Base-by-base conservation (phyloP, 805 yeast genomes). In the Ogataea pilisensis region DNA sequence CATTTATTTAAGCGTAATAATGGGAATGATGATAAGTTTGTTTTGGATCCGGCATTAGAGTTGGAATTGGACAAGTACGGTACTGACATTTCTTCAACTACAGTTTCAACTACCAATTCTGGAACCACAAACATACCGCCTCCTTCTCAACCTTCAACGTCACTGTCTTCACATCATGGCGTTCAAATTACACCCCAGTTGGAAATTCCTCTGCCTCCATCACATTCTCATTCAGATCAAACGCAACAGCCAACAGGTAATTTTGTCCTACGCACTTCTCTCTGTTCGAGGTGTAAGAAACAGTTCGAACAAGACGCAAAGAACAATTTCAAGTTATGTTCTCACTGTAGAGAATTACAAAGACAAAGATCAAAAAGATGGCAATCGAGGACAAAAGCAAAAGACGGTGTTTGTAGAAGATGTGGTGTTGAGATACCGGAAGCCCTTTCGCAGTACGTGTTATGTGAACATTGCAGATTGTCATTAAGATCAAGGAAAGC, bases 301-400 rank as follows among this genome's bases (percentile, higher is more conserved):
- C 70, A 65, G 9, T 80, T 80, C 53, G 68, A 69, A n/a, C 75
- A 72, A 45, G 55, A 64, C 46, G 55, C 65, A 39, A 50, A 72
- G 59, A 74, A 72, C 51, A 58, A 64, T 13, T 80, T 58, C 61
- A 78, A 77, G 54, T 61, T 79, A 39, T 81, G 87, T 54, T 72
- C 72, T 24, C 85, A 78, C 53, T 81, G 87, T 54, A 70, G 86
- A 28, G 80, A 74, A 37, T 58, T 78, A 36, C 87, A 81, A 55
- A 60, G 86, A 37, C 78, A 77, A 54, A 60, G 86, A 45, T 72
- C 80, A 5, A 63, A 81, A 44, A 64, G 83, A 46, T 81, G 86
- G 86, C 85, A 80, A 53, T 63, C 66, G 54, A 73, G 72, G 46
- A 79, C 83, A 4, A 78, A 75, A 49, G 71, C 69, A 47, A 80